These are phyloP conservation scores for Microsporum audouinii DNA, from an alignment of 2,329 filamentous ascomycete species.

Conservation along the genomic window DNA sequence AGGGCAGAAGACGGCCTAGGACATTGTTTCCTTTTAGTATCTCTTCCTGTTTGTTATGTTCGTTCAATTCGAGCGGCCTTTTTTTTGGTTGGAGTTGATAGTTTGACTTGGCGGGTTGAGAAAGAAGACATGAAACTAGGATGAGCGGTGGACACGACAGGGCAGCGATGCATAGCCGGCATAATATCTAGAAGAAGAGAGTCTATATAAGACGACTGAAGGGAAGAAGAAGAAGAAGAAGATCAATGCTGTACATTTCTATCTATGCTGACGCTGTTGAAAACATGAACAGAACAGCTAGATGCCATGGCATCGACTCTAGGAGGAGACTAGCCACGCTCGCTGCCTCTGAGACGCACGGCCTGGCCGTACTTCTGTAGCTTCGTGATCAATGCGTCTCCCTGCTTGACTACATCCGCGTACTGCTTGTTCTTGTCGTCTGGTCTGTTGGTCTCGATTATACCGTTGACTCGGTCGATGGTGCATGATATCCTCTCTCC, in stretches of 20 bases:
- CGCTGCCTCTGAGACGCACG: slow-evolving; percentile 84
- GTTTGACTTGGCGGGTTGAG: not conserved
- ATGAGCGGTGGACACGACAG: not conserved
- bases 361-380: slow-evolving; percentile 98
- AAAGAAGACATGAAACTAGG: not conserved
- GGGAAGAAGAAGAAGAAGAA: not conserved
- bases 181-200: too few species aligned
- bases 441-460: slow-evolving; percentile 95
- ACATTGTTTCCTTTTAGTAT: not conserved
- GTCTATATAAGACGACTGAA: too few species aligned
- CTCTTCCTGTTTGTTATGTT: not conserved
- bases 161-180: too few species aligned
- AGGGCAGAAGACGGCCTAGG: not conserved
- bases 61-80: not conserved
- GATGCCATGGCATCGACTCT: not conserved
- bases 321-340: slow-evolving; percentile 53
- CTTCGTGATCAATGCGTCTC: slow-evolving; percentile 96
- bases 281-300: not conserved
- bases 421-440: slow-evolving; percentile 99
- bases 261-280: not conserved
- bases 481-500: slow-evolving; percentile 90
- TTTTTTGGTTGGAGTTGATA: not conserved
- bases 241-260: not conserved
- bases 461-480: slow-evolving; percentile 90
- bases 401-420: slow-evolving; percentile 92